phyloP scores from a whole-genome alignment of 2,329 filamentous ascomycete genomes.

The Diaporthe humulicola region DNA sequence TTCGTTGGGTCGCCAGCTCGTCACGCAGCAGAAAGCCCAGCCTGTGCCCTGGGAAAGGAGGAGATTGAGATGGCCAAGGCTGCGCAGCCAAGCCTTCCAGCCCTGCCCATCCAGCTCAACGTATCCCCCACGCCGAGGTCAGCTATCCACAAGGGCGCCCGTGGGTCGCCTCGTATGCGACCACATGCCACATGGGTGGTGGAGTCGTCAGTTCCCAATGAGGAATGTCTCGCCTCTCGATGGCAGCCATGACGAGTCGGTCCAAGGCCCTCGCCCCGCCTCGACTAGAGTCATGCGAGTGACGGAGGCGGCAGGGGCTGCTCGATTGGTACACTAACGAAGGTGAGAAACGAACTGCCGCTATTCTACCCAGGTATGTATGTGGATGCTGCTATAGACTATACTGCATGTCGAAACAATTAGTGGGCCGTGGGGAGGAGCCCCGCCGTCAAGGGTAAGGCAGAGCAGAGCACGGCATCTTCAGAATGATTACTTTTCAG shows the following conservation, averaged over 20 bases:
- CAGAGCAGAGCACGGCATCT: background rate
- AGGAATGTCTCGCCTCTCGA: background rate
- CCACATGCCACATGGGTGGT: conserved; percentile 18
- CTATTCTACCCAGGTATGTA: background rate
- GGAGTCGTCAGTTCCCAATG: background rate
- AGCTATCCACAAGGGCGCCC: background rate
- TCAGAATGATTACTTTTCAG: background rate
- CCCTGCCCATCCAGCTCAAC: conserved; percentile 1
- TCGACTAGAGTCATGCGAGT: conserved; percentile 8
- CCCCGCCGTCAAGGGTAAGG: background rate
- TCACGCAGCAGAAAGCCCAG: background rate
- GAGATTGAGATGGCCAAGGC: conserved; percentile 9
- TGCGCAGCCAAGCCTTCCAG: conserved; percentile 19
- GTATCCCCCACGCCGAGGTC: conserved; percentile 15
- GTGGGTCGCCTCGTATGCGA: conserved; percentile 2
- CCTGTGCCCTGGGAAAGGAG: background rate
- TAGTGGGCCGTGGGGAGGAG: background rate
- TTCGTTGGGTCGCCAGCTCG: background rate
- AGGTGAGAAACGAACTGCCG: conserved; percentile 21
- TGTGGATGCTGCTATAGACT: conserved; percentile 3
- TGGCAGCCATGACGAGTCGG: background rate
- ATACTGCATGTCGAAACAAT: background rate
- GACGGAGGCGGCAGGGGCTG: background rate
- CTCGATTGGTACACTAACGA: background rate
- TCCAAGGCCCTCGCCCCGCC: background rate